A percentile compares a stretch with the other conserved stretches of the same genome.
phyloP scores from a whole-genome alignment of 2,329 filamentous ascomycete species.

The Fusarium denticulatum region DNA sequence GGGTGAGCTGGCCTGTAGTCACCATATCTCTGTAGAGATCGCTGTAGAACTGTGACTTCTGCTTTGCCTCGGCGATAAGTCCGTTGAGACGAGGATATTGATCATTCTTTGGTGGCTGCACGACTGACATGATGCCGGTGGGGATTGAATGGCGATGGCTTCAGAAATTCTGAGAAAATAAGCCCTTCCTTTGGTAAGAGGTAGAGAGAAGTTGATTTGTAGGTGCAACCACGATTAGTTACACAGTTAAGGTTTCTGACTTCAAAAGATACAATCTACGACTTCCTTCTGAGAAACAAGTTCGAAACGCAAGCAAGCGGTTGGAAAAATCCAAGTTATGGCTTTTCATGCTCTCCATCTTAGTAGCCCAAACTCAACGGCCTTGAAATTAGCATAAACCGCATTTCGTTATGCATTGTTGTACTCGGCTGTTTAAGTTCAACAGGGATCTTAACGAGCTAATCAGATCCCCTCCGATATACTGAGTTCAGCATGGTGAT shows the following conservation, averaged over 20 bases:
- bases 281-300: background rate
- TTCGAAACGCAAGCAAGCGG: too few species aligned
- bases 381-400: background rate
- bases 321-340: background rate
- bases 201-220: background rate
- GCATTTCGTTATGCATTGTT: background rate
- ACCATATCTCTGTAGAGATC: background rate
- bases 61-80: background rate
- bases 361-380: background rate
- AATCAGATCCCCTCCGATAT: too few species aligned
- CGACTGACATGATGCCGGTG: background rate
- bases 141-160: rapidly evolving
- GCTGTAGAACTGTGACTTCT: background rate
- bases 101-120: background rate
- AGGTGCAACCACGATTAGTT: too few species aligned
- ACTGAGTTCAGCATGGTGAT: background rate
- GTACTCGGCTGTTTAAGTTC: background rate
- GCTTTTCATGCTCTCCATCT: background rate
- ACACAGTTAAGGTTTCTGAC: too few species aligned
- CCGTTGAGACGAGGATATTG: background rate
- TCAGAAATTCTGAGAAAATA: background rate
- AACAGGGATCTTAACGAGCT: background rate
- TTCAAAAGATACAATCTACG: too few species aligned
- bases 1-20: background rate
- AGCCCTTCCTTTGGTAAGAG: rapidly evolving